Base-by-base conservation (phyloP, 129 eudicot species). In the Flaveria trinervia region DNA sequence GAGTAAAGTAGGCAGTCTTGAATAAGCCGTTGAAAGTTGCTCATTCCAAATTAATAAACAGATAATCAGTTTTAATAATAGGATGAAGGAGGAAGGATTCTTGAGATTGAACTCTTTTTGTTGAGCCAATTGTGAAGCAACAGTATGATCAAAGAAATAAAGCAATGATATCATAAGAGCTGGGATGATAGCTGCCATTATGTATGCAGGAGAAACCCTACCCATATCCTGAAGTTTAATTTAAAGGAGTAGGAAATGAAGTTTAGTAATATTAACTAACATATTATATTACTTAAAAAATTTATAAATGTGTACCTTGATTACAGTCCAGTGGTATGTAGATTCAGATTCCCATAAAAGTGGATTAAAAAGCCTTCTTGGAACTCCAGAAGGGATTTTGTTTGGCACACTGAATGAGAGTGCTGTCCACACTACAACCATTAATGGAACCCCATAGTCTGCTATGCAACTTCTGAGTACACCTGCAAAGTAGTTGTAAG, bases 41-140 rank as follows among this genome's bases (percentile, higher is more conserved):
- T 9, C 3, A 17, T 17, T 55, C 61, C n/a, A 18, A 39, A 36
- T 3, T 3, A 4, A 3, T 28, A 28, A 28, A 3, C 33, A 3
- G 4, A 3, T 28, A 28, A 28, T 28, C 33, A 28, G 0, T 28
- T 28, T 28, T 28, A 28, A 28, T 28, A 28, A 3, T n/a, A n/a
- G n/a, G n/a, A n/a, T n/a, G n/a, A n/a, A 26, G 2, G 28, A 1
- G 33, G 90, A 64, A 22, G 90, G 84, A 52, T 88, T 85, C 69
- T 83, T 88, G 62, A 88, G 85, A 71, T 88, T 88, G 77, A 85
- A 88, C 68, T 88, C 92, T 70, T 85, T 77, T 18, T 85, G 92
- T 15, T 88, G 92, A 74, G 89, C 92, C 54, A 88, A 14, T 43
- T 88, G 92, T 69, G 92, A 74, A 59, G 89, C 92, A 65, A 88